A percentile compares a stretch with the other conserved stretches of the same genome.
Conservation (phyloP, 148 eudicot genomes). For the Vaccinium darrowii region DNA sequence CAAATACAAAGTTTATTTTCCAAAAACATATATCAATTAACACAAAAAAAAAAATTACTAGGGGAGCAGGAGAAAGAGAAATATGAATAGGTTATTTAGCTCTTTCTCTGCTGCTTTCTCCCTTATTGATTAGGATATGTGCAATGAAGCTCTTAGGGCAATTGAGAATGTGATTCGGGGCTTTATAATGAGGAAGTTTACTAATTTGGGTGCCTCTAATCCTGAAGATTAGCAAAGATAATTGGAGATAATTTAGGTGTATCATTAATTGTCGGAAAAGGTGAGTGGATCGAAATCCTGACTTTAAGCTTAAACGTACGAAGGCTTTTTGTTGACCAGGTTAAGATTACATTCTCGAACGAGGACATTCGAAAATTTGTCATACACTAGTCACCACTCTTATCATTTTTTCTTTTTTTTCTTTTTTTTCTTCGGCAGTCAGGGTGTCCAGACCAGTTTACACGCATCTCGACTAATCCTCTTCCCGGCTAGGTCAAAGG, state of each 20-base stretch:
- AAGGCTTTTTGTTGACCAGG: background rate
- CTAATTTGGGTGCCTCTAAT: background rate
- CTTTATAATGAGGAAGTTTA: background rate
- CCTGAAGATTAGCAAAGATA: background rate
- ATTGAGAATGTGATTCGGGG: background rate
- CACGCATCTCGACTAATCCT: too few relatives aligned
- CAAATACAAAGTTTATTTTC: background rate
- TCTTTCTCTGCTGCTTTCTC: background rate
- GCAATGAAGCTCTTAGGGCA: background rate
- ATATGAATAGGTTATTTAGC: background rate
- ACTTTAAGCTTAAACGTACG: background rate
- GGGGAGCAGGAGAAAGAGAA: background rate
- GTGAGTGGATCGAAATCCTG: background rate
- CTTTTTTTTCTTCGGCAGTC: too few relatives aligned
- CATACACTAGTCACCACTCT: background rate
- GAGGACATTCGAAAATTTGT: background rate
- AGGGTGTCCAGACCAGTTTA: too few relatives aligned
- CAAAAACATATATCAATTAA: background rate
- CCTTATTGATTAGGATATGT: background rate
- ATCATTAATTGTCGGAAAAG: background rate
- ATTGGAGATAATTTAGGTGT: background rate
- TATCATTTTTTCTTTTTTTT: background rate
- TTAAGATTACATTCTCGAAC: background rate
- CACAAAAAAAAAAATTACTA: background rate
- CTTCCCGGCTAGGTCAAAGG: too few relatives aligned